Percentiles rank a stretch among this genome's conserved stretches.
phyloP scores from a whole-genome alignment of 495 filamentous ascomycete genomes.

The Corynascus novoguineensis region DNA sequence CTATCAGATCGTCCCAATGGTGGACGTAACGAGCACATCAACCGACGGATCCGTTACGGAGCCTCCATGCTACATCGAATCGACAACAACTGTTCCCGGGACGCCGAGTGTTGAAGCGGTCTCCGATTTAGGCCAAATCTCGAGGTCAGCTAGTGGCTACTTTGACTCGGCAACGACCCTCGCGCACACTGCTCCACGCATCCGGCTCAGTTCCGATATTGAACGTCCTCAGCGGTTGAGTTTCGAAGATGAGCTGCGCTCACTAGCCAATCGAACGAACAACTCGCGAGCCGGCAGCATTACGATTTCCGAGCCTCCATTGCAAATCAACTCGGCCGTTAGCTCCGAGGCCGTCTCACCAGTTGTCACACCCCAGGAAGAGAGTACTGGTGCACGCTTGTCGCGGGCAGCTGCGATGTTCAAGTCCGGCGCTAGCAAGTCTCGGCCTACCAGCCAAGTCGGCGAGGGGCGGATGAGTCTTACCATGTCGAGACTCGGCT shows the following conservation, averaged over 20 bases:
- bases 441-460: constrained; percentile 60
- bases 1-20: constrained; percentile 87
- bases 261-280: constrained; percentile 28
- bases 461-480: constrained; percentile 62
- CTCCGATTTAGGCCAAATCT: constrained; percentile 22
- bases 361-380: constrained; percentile 46
- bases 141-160: constrained; percentile 38
- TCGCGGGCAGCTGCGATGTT: constrained; percentile 58
- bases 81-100: constrained; percentile 16
- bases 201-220: constrained; percentile 39
- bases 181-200: constrained; percentile 23
- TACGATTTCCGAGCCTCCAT: constrained; percentile 42
- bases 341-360: constrained; percentile 36
- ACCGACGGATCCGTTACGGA: constrained; percentile 47
- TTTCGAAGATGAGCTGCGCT: constrained; percentile 35
- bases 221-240: constrained; percentile 31
- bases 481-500: constrained; percentile 61
- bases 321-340: constrained; percentile 30
- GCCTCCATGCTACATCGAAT: constrained; percentile 54
- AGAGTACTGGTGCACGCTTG: constrained; percentile 43
- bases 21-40: constrained; percentile 56
- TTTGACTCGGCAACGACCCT: constrained; percentile 36
- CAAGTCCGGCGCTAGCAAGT: constrained; percentile 49
- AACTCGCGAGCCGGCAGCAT: constrained; percentile 43
- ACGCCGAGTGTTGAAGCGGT: constrained; percentile 16